Base-by-base conservation (phyloP, 2,329 filamentous ascomycete genomes). In the Bipolaris zeicola region DNA sequence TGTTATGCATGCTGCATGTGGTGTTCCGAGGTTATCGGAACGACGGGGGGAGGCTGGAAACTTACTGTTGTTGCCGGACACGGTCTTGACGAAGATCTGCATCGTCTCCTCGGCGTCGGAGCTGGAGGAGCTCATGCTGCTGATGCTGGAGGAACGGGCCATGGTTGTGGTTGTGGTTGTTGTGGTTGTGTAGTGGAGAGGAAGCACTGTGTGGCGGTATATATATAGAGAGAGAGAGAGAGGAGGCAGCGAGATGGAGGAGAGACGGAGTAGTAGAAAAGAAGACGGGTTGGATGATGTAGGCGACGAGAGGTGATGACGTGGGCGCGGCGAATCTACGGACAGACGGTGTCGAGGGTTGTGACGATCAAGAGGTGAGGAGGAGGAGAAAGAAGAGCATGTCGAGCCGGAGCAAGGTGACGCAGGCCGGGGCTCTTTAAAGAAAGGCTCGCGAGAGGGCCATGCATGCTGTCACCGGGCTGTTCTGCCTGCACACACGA, bases 11-110 rank as follows among this genome's bases (percentile, higher is more conserved):
- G 26, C 7, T 28, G 43, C 46, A 52, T 36, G 48, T 50, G 43
- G 34, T 39, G 46, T 48, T 56, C 50, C 63, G 52, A 61, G 16
- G 28, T 10, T 5, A 7, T 59, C 60, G 62, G 67, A 70, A 69
- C 55, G 20, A 26, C 33, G 52, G 33, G 50, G 48, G 38, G 36
- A 28, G 26, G 37, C 37, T 76, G 83, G 73, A 2, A 2, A 52
- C 56, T 44, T 78, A 87, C 85, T 86, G 72, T 60, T 66, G 36
- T 81, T 79, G 64, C 84, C 84, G 34, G 81, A 78, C 47, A 85
- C 76, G 68, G 81, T 82, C 77, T 85, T 86, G 73, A 87, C 80
- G 75, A 87, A 86, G 74, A 87, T 84, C 70, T 85, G 83, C 77
- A 85, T 85, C 37, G 79, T 84, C 49, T 83, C 79, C 51, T 81